Percentiles rank a stretch among this genome's conserved stretches.
Evolutionary conservation across 495 filamentous ascomycete species (phyloP).

Genomic region (Astrothelium macrocarpum): DNA sequence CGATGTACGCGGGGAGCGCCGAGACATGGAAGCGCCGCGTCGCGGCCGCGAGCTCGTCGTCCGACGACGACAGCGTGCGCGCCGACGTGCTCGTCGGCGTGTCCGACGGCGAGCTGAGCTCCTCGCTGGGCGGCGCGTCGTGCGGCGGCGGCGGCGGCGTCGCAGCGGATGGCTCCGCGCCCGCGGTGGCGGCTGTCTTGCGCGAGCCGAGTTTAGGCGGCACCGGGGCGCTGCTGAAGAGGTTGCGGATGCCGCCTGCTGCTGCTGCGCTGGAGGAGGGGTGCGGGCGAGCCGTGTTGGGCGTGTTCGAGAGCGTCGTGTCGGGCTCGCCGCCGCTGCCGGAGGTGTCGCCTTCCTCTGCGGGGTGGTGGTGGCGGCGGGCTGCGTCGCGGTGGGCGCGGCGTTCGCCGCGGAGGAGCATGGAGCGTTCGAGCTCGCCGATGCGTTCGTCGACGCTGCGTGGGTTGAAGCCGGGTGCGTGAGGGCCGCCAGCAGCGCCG

Average conservation of each 20-base stretch:
- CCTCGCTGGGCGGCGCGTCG: not conserved
- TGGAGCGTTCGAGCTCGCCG: slow-evolving; percentile 39
- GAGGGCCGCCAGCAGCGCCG: too few relatives aligned
- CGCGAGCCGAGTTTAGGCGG: not conserved
- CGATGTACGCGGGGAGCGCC: slow-evolving; percentile 44
- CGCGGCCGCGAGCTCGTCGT: slow-evolving; percentile 6
- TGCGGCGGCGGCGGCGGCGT: not conserved
- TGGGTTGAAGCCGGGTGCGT: slow-evolving; percentile 22
- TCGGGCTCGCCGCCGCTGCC: slow-evolving; percentile 36
- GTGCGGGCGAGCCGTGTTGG: too few relatives aligned
- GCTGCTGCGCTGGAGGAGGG: too few relatives aligned
- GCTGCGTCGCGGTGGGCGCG: slow-evolving; percentile 24
- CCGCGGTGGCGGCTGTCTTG: not conserved
- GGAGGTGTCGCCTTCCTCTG: slow-evolving; percentile 28
- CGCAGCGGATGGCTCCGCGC: not conserved
- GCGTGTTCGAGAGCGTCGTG: slow-evolving; percentile 17
- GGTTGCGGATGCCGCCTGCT: slow-evolving; percentile 3
- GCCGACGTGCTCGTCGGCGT: not conserved
- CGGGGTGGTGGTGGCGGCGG: slow-evolving; percentile 16
- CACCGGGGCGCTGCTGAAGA: not conserved
- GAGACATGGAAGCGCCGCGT: slow-evolving; percentile 20
- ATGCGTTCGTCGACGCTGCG: slow-evolving; percentile 42
- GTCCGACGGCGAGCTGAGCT: not conserved
- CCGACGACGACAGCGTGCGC: not conserved
- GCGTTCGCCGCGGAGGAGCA: slow-evolving; percentile 36